These are phyloP conservation scores for Yamadazyma ubonensis DNA, from an alignment of 805 yeast genomes.

Conservation along the genomic window DNA sequence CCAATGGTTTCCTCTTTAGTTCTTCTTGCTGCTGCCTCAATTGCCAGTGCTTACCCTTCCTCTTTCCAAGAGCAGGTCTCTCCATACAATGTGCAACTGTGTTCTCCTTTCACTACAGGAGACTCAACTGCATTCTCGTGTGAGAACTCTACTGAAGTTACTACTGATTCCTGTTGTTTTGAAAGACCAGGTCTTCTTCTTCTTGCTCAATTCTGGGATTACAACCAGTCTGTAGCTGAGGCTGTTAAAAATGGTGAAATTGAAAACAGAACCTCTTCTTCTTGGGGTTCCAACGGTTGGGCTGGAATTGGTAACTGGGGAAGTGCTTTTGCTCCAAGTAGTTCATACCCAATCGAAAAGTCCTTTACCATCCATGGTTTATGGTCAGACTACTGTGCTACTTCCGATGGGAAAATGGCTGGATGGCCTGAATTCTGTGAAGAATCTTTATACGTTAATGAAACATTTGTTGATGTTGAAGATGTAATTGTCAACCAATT, in stretches of 20 bases:
- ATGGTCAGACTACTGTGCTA: constrained; percentile 52
- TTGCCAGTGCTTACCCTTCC: constrained; percentile 4
- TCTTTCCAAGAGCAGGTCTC: neutral
- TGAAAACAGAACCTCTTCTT: neutral
- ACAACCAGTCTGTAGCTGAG: constrained; percentile 43
- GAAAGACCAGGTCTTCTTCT: constrained; percentile 82
- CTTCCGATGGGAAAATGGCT: constrained; percentile 51
- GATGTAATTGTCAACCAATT: constrained; percentile 32
- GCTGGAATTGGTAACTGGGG: constrained; percentile 20
- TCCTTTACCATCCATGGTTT: constrained; percentile 44
- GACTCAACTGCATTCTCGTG: constrained; percentile 12
- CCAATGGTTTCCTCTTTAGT: constrained; percentile 1
- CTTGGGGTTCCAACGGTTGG: constrained; percentile 7
- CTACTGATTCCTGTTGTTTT: constrained; percentile 62
- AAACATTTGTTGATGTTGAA: constrained; percentile 27
- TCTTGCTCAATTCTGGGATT: constrained; percentile 94
- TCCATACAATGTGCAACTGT: constrained; percentile 4
- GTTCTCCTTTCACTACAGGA: constrained; percentile 6
- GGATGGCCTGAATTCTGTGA: constrained; percentile 78
- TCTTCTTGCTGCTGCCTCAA: constrained; percentile 5
- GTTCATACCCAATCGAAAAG: constrained; percentile 29
- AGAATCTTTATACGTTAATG: constrained; percentile 49
- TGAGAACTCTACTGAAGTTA: constrained; percentile 39
- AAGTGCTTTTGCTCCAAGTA: constrained; percentile 13
- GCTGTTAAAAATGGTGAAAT: constrained; percentile 2